Conservation (phyloP, 83 land plant species). For the Larix sibirica region DNA sequence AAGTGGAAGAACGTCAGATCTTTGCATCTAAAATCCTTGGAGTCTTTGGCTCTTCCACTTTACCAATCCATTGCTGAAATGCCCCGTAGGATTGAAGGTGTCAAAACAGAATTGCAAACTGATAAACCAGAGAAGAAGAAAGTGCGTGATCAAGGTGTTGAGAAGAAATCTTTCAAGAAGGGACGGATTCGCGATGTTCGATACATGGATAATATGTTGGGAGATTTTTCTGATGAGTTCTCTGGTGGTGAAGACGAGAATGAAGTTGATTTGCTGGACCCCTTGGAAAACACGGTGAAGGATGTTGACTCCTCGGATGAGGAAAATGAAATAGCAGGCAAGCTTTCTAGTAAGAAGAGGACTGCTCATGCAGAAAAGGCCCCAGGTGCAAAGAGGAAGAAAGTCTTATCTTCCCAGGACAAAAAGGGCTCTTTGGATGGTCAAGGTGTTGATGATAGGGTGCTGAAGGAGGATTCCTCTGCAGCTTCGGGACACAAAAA, state of each 20-base stretch:
- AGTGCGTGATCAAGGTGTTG: not conserved
- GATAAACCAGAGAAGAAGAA: not conserved
- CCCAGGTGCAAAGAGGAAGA: not conserved
- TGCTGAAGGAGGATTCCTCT: not conserved
- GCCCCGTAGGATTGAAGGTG: conserved; percentile 45
- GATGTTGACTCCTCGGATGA: too few species aligned
- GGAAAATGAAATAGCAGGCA: too few species aligned
- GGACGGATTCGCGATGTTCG: not conserved
- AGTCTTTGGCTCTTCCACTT: conserved; percentile 78
- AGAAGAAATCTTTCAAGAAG: not conserved
- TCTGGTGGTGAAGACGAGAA: not conserved
- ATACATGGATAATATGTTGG: not conserved
- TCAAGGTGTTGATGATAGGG: not conserved
- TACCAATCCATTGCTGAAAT: conserved; percentile 66
- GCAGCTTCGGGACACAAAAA: not conserved
- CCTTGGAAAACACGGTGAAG: not conserved
- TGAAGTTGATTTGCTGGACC: not conserved
- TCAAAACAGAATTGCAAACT: not conserved
- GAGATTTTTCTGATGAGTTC: not conserved
- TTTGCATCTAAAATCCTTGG: conserved; percentile 66
- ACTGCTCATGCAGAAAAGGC: too few species aligned
- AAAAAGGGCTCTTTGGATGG: not conserved
- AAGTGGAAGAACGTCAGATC: conserved; percentile 70
- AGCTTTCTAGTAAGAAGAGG: too few species aligned
- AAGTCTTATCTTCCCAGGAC: not conserved